Conservation (phyloP, 345 rosid genomes). For the Nephelium lappaceum region DNA sequence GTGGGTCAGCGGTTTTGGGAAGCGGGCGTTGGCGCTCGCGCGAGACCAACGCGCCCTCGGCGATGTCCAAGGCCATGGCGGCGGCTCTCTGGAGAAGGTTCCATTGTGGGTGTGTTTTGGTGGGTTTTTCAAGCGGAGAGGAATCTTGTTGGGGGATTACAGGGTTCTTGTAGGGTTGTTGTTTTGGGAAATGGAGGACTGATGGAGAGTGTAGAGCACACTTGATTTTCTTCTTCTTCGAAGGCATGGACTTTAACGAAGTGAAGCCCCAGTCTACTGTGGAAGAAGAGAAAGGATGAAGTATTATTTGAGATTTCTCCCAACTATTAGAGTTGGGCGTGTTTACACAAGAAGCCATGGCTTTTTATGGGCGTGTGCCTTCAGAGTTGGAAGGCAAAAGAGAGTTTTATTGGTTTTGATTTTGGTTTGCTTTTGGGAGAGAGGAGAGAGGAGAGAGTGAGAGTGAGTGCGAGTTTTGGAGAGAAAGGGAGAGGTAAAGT, state of each 20-base stretch:
- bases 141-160: constrained; percentile 31
- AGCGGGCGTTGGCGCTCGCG: constrained; percentile 65
- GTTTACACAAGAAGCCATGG: constrained; percentile 49
- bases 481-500: constrained; percentile 17
- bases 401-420: background rate
- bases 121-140: constrained; percentile 19
- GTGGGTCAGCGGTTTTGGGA: constrained; percentile 86
- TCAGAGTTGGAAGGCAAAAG: background rate
- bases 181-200: constrained; percentile 58
- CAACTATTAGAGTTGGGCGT: constrained; percentile 34
- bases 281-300: constrained; percentile 31
- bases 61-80: constrained; percentile 58
- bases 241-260: constrained; percentile 27
- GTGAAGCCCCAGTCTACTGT: constrained; percentile 28
- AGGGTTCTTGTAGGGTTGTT: constrained; percentile 27
- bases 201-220: constrained; percentile 59
- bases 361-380: background rate
- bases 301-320: constrained; percentile 39
- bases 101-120: constrained; percentile 34
- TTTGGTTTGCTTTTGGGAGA: background rate
- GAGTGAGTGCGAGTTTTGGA: constrained; percentile 12
- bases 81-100: constrained; percentile 74
- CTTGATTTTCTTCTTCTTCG: constrained; percentile 22
- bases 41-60: constrained; percentile 62
- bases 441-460: background rate